Base-by-base conservation (phyloP, 768 basidiomycete genomes). In the Lyophyllum semitale region DNA sequence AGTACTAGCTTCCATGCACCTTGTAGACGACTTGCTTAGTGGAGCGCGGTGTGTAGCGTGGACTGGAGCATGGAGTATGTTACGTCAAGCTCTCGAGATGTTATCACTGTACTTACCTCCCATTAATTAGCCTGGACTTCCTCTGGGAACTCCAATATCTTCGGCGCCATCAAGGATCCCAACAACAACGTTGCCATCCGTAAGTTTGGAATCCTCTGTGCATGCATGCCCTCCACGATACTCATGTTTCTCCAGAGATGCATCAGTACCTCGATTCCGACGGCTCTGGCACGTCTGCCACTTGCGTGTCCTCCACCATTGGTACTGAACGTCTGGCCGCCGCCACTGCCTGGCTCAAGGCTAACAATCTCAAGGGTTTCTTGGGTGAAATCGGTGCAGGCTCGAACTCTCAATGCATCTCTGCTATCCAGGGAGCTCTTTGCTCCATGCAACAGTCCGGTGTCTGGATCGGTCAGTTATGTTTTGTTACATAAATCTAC, bases 221-320 rank as follows among this genome's bases (percentile, higher is more conserved):
- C 38, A 30, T 48, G 48, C 32, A 15, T 54, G 12, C 18, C 41
- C 18, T 25, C 4, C 18, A 27, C 8, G 12, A 45, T 22, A 20
- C 23, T 43, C 9, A 46, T 15, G 13, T 1, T 25, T 45, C 50
- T n/a, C 3, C 62, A 81, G 83, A 87, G 64, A 85, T 86, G 82
- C 84, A 87, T 67, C 84, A 87, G 66, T 87, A 87, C 73, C 84
- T 87, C 60, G 84, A 86, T 68, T 79, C 77, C 32, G 84, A 87
- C 62, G 78, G 82, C 59, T 84, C 83, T 18, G 83, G 83, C 48
- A 85, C 84, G 8, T 75, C 67, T 44, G 63, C 63, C 1, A 76
- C 69, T 23, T 87, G 85, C 63, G 84, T 86, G 33, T 83, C 79
- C 8, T 71, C 77, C 17, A 84, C 82, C 26, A 84, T 87, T 62